Evolutionary conservation across 164 flowering plant genomes (phyloP).

Genomic region (Santalum album): DNA sequence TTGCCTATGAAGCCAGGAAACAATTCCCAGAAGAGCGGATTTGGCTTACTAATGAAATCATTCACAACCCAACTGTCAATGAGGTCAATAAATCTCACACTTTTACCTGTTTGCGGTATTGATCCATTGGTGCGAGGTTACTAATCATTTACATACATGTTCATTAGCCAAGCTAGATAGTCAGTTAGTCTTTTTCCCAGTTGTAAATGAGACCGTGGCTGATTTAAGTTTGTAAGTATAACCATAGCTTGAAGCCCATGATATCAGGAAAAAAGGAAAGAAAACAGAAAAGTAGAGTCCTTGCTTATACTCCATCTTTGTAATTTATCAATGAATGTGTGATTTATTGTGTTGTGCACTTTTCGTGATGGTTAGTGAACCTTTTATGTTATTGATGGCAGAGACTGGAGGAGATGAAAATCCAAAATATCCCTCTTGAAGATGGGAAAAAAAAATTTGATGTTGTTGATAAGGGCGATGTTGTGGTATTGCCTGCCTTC

Average conservation of each 20-base stretch:
- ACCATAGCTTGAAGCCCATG: no score
- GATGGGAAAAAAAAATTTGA: conserved; percentile 76
- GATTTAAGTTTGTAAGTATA: no score
- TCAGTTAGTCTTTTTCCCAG: no score
- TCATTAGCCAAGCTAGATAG: no score
- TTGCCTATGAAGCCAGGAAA: conserved; percentile 92
- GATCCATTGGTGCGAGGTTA: no score
- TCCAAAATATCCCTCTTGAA: conserved; percentile 60
- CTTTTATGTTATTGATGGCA: conserved; percentile 19
- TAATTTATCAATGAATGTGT: neutral
- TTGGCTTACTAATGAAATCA: conserved; percentile 95
- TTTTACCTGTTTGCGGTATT: neutral
- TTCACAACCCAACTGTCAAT: conserved; percentile 93
- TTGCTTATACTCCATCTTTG: no score
- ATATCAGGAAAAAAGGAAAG: no score
- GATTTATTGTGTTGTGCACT: neutral
- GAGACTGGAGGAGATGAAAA: conserved; percentile 87
- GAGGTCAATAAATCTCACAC: conserved; percentile 31
- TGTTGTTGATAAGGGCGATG: conserved; percentile 79
- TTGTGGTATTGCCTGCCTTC: conserved; percentile 93
- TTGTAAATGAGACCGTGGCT: no score
- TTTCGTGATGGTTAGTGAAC: neutral
- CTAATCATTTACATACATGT: no score
- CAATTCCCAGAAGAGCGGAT: conserved; percentile 84
- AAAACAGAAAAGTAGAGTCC: no score